Evolutionary conservation across 1,139 yeast genomes (phyloP).

Genomic region (Zygotorulaspora mrakii): DNA sequence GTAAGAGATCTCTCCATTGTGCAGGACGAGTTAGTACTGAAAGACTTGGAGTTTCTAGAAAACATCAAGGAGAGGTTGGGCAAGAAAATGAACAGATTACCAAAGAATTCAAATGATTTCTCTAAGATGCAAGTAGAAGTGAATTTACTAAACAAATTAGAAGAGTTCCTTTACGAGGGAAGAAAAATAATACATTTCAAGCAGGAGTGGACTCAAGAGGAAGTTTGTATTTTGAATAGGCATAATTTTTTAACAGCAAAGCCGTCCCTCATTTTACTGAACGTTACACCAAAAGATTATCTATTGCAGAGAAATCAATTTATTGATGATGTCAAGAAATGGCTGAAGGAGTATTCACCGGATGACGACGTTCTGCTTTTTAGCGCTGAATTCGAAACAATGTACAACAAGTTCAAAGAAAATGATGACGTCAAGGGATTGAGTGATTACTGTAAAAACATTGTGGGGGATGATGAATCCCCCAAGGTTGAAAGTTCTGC

Average conservation of each 20-base stretch:
- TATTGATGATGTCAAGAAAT: conserved; percentile 42
- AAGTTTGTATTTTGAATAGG: conserved; percentile 53
- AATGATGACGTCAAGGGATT: conserved; percentile 27
- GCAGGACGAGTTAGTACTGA: conserved; percentile 66
- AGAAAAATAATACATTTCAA: conserved; percentile 46
- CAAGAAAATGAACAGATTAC: conserved; percentile 44
- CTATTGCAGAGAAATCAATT: conserved; percentile 46
- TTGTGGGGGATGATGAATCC: conserved; percentile 9
- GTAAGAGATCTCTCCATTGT: conserved; percentile 64
- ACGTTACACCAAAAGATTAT: conserved; percentile 58
- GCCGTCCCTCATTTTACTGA: conserved; percentile 60
- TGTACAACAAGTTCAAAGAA: conserved; percentile 36
- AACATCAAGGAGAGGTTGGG: conserved; percentile 47
- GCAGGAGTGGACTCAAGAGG: conserved; percentile 52
- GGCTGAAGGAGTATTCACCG: conserved; percentile 56
- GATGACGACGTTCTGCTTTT: conserved; percentile 53
- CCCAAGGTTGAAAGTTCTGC: conserved; percentile 28
- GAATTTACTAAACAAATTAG: conserved; percentile 45
- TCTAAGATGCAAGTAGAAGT: conserved; percentile 43
- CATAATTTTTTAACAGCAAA: conserved; percentile 67
- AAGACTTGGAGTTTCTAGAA: conserved; percentile 66
- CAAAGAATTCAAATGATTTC: conserved; percentile 37
- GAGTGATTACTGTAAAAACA: conserved; percentile 19
- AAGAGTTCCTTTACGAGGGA: conserved; percentile 56
- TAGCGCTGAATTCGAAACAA: conserved; percentile 58